phyloP scores from a whole-genome alignment of 768 basidiomycete genomes.

The Phlebiopsis flavidoalba region DNA sequence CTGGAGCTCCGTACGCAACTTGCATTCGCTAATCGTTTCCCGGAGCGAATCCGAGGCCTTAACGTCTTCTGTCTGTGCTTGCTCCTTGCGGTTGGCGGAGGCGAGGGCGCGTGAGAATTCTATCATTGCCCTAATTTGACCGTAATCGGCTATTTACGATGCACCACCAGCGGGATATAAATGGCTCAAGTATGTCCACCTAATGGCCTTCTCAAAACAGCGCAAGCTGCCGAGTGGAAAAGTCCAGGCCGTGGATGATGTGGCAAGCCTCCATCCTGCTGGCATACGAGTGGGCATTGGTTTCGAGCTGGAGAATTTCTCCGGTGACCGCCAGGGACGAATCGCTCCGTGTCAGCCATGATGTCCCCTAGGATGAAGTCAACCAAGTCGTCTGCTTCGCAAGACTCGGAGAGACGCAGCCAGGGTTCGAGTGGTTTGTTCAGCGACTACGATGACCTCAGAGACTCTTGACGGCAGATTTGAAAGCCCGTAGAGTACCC shows the following conservation, averaged over 20 bases:
- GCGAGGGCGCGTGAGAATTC: constrained; percentile 71
- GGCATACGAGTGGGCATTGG: constrained; percentile 83
- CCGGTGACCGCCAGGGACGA: constrained; percentile 23
- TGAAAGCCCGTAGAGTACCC: constrained; percentile 72
- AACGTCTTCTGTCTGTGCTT: constrained; percentile 81
- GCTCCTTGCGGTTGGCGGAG: constrained; percentile 96
- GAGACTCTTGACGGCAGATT: constrained; percentile 86
- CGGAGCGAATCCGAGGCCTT: constrained; percentile 73
- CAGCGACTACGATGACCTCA: constrained; percentile 85
- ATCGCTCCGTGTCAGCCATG: constrained; percentile 5
- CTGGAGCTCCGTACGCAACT: constrained; percentile 93
- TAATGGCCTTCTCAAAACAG: constrained; percentile 86
- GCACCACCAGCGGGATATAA: constrained; percentile 67
- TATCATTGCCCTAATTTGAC: not conserved
- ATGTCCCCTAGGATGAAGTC: constrained; percentile 25
- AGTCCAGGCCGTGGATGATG: constrained; percentile 95
- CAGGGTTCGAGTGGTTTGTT: constrained; percentile 66
- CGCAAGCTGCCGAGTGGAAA: constrained; percentile 98
- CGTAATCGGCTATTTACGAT: not conserved
- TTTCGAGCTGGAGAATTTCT: constrained; percentile 41
- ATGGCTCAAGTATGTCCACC: constrained; percentile 97
- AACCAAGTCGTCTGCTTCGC: constrained; percentile 24
- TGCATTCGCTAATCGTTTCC: constrained; percentile 74
- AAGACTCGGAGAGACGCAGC: constrained; percentile 57
- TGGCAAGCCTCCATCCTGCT: constrained; percentile 89